Evolutionary conservation across 1,284 basidiomycete species (phyloP), one percentile per base, ranked within the genome.

Genomic region (Boletus hoseneyae): DNA sequence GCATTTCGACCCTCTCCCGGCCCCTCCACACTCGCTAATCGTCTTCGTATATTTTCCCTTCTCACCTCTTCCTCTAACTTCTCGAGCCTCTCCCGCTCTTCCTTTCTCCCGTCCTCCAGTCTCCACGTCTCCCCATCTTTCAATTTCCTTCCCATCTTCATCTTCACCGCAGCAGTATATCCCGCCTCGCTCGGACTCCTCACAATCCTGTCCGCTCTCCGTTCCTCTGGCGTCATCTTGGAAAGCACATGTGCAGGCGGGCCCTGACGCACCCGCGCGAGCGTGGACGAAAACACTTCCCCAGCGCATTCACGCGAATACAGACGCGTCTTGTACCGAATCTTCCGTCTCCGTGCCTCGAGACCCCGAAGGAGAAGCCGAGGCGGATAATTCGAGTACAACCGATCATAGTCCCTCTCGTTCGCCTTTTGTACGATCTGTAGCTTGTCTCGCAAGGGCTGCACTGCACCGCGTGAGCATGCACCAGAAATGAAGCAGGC

Each of bases 311-410:
- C 84, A 1, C 84, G 77, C 51, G 73, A 70, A 2, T 68, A 70
- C 59, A 83, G 80, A 4, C 74, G 73, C 1, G 81, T 83, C 66
- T 83, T 84, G 67, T 87, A 85, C 10, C 63, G 69, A 18, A 83
- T 69, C 54, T 79, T 82, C 55, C 78, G 78, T 15, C 70, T 70
- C 2, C 83, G 77, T 0, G 85, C 87, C 16, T 70, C 70, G 42
- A 75, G 71, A 42, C 85, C 72, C 32, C 65, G 60, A 23, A 65
- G 68, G 12, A 84, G 62, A 49, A 88, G 68, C 16, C 73, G 70
- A 0, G 71, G 71, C 0, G 82, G 65, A 44, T 75, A 79, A 0
- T 78, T 74, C 37, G 64, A 67, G 9, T 57, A 41, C 2, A 70
- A 55, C 5, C 85, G 77, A 15, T 56, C 56, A 12, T 61, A 51